A percentile compares a stretch with the other conserved stretches of the same genome.
Evolutionary conservation across 1,139 yeast genomes (phyloP).

Genomic region (Saccharomycopsis phalli): DNA sequence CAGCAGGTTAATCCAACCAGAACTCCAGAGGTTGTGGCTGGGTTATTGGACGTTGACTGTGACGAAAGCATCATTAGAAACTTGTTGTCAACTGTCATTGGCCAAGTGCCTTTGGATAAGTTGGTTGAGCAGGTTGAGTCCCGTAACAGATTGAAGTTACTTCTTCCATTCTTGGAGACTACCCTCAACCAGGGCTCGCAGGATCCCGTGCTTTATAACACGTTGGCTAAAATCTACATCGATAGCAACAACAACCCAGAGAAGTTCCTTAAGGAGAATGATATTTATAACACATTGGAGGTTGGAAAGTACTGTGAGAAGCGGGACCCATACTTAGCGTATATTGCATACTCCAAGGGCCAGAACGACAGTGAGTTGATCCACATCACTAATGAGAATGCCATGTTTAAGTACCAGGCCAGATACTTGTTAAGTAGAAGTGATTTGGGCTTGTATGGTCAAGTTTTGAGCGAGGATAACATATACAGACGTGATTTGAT

Average conservation of each 20-base stretch:
- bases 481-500: constrained; percentile 82
- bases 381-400: constrained; percentile 87
- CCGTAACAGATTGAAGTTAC: constrained; percentile 84
- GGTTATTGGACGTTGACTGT: constrained; percentile 92
- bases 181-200: constrained; percentile 80
- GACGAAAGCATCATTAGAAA: constrained; percentile 83
- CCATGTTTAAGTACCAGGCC: constrained; percentile 98
- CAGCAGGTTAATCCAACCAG: constrained; percentile 94
- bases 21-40: constrained; percentile 96
- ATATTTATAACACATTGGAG: constrained; percentile 78
- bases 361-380: constrained; percentile 82
- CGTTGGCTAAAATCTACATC: constrained; percentile 94
- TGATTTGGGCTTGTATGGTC: constrained; percentile 72
- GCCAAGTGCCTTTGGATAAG: constrained; percentile 88
- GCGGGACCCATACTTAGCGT: constrained; percentile 97
- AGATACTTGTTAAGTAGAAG: constrained; percentile 84
- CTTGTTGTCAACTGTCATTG: constrained; percentile 76
- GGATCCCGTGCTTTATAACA: constrained; percentile 88
- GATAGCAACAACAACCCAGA: constrained; percentile 97
- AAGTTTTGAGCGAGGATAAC: constrained; percentile 68
- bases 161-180: constrained; percentile 88
- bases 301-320: constrained; percentile 99
- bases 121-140: constrained; percentile 92
- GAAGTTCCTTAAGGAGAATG: constrained; percentile 87
- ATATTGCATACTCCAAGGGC: constrained; percentile 95